Percentiles rank a stretch among this genome's conserved stretches.
Conservation (phyloP, 768 basidiomycete species). For the Boletus vinaceobasis region DNA sequence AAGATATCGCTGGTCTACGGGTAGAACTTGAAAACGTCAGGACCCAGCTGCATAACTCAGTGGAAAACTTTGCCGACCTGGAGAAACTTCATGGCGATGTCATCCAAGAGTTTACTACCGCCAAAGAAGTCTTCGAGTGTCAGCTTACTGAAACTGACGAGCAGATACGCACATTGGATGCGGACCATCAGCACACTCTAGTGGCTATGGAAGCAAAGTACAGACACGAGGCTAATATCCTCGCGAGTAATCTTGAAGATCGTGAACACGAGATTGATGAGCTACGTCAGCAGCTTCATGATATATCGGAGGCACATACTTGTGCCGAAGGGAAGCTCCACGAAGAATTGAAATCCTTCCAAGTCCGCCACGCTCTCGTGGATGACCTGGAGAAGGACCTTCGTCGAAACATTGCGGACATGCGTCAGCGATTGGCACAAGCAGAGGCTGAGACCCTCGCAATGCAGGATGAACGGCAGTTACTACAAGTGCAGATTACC, state of each 20-base stretch:
- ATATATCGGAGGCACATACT: conserved; percentile 34
- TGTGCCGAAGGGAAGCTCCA: conserved; percentile 29
- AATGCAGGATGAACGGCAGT: conserved; percentile 48
- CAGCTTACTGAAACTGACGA: conserved; percentile 26
- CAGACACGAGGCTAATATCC: conserved; percentile 31
- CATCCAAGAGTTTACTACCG: conserved; percentile 21
- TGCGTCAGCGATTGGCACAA: conserved; percentile 42
- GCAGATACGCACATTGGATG: conserved; percentile 25
- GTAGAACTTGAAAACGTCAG: conserved; percentile 25
- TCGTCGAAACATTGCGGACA: conserved; percentile 33
- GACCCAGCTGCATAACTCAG: conserved; percentile 20
- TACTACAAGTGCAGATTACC: conserved; percentile 55
- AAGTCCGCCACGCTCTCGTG: conserved; percentile 28
- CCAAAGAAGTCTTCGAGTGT: conserved; percentile 30
- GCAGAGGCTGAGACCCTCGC: conserved; percentile 34
- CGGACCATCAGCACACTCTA: conserved; percentile 19
- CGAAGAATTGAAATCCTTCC: conserved; percentile 25
- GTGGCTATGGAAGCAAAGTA: conserved; percentile 34
- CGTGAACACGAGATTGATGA: conserved; percentile 32
- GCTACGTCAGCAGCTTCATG: conserved; percentile 38
- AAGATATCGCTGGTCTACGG: conserved; percentile 21
- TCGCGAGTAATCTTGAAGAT: conserved; percentile 38
- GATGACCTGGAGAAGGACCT: conserved; percentile 36
- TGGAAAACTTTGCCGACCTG: conserved; percentile 24
- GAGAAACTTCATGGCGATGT: conserved; percentile 24